These are phyloP conservation scores for Colletotrichum liriopes DNA, from an alignment of 2,329 filamentous ascomycete species.

Conservation along the genomic window DNA sequence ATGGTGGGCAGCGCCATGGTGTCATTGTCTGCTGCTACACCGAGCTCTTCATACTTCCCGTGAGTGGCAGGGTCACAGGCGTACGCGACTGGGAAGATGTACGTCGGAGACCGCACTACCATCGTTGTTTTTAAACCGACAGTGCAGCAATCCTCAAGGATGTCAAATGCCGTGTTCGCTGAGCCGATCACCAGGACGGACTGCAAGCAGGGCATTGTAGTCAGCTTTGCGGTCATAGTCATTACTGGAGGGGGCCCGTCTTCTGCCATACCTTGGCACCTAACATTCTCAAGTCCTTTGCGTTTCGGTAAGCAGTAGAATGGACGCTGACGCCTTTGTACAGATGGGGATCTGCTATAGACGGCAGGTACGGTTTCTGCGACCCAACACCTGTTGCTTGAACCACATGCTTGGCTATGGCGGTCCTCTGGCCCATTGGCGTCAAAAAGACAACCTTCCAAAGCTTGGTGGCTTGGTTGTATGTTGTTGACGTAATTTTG, in stretches of 20 bases:
- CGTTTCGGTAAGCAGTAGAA: slow-evolving; percentile 13
- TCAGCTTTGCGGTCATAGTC: too few species aligned
- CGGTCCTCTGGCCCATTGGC: slow-evolving; percentile 27
- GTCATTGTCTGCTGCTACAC: slow-evolving; percentile 10
- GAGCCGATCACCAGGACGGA: slow-evolving; percentile 55
- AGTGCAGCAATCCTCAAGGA: slow-evolving; percentile 52
- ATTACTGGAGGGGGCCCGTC: too few species aligned
- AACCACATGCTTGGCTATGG: slow-evolving; percentile 47
- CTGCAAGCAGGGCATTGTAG: slow-evolving; percentile 10
- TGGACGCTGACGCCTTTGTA: slow-evolving; percentile 19
- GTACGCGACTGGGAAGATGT: slow-evolving; percentile 52
- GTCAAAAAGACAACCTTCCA: slow-evolving; percentile 49
- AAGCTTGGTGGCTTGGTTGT: slow-evolving; percentile 43
- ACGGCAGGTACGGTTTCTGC: slow-evolving; percentile 46
- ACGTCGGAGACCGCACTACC: slow-evolving; percentile 54
- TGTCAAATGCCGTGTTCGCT: slow-evolving; percentile 59
- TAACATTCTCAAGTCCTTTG: neutral
- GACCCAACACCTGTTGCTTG: slow-evolving; percentile 48
- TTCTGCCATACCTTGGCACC: neutral
- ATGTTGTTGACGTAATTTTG: slow-evolving; percentile 47
- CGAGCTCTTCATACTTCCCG: slow-evolving; percentile 41
- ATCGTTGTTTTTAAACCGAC: slow-evolving; percentile 53
- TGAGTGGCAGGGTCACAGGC: neutral
- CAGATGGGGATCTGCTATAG: slow-evolving; percentile 35
- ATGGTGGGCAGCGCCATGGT: slow-evolving; percentile 11